Percentiles rank a stretch among this genome's conserved stretches.
Conservation (phyloP, 2,329 filamentous ascomycete genomes). For the Rhynchosporium secalis region DNA sequence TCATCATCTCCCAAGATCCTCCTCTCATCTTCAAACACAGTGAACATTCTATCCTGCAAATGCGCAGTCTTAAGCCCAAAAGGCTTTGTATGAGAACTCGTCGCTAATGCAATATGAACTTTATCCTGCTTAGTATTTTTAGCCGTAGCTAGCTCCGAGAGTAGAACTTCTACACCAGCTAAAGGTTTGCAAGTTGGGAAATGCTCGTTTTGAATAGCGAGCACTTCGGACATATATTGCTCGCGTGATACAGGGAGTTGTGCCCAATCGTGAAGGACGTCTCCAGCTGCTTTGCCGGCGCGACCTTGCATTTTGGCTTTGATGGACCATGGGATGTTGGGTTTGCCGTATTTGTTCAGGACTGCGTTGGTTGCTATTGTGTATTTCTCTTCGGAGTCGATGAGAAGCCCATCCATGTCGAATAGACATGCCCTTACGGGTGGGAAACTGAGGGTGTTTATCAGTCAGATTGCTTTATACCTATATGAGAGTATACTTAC, state of each 20-base stretch:
- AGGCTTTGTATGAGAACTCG: slow-evolving; percentile 58
- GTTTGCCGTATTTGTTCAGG: slow-evolving; percentile 71
- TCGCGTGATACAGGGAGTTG: slow-evolving; percentile 73
- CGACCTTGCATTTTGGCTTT: slow-evolving; percentile 72
- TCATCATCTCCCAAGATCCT: slow-evolving; percentile 83
- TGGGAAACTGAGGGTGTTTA: slow-evolving; percentile 59
- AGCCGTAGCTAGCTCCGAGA: slow-evolving; percentile 53
- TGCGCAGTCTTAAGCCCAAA: slow-evolving; percentile 46
- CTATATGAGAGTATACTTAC: slow-evolving; percentile 19
- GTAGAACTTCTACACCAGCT: slow-evolving; percentile 71
- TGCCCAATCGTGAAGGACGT: slow-evolving; percentile 74
- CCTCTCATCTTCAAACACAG: slow-evolving; percentile 66
- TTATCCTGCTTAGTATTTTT: slow-evolving; percentile 36
- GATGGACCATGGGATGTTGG: slow-evolving; percentile 83
- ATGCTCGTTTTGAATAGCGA: slow-evolving; percentile 64
- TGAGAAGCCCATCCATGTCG: slow-evolving; percentile 96
- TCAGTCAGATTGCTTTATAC: not conserved
- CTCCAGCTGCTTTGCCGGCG: slow-evolving; percentile 44
- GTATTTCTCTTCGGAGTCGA: slow-evolving; percentile 93
- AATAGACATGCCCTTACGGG: slow-evolving; percentile 90
- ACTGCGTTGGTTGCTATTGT: slow-evolving; percentile 80
- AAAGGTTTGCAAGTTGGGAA: slow-evolving; percentile 78
- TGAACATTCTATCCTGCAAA: slow-evolving; percentile 55
- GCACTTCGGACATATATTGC: slow-evolving; percentile 62
- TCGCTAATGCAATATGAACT: slow-evolving; percentile 76